Evolutionary conservation across 1,139 yeast species (phyloP), one percentile per base, ranked within the genome.

Genomic region (Eremothecium coryli): DNA sequence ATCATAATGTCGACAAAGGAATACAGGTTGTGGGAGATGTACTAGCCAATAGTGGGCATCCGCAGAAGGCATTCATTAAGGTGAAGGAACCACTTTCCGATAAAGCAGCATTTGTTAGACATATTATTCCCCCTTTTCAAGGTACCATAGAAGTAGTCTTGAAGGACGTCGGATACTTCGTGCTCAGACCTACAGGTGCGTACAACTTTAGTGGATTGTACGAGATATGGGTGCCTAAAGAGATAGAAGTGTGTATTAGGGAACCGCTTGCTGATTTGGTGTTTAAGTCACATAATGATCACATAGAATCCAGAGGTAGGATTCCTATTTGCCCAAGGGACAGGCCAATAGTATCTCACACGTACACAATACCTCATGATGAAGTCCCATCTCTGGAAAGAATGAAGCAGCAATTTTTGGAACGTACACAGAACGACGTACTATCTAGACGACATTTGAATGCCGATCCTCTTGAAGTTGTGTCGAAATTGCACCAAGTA

Each of bases 61-160:
- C 64, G 2, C 37, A 60, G 27, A 44, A 43, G 3, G 57, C 58
- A 20, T 48, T 54, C 15, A 62, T 71, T 36, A 58, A 61, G 35
- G 53, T 65, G 1, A 43, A 32, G 30, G 48, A 52, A n/a, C 49
- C 47, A 7, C 48, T 51, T 12, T 58, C 58, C 37, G 58, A 66
- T 1, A 49, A 52, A 11, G 47, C 55, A 2, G 45, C 54, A 3
- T 51, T 68, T 44, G 62, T 55, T 2, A 59, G 73, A 36, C 74
- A 63, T 40, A 61, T 70, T 2, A 61, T 79, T 4, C 86, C 88
- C 0, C 82, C 82, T n/a, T 78, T 78, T 44, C 61, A 60, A 34
- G 93, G 88, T 0, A 61, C 74, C 2, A 63, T 80, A 13, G 90
- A 82, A 46, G 49, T 84, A 18, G 82, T 82, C 0, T 49, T 85